Conservation (phyloP, 441 rosid genomes). For the Euphorbia schlechtendalii region DNA sequence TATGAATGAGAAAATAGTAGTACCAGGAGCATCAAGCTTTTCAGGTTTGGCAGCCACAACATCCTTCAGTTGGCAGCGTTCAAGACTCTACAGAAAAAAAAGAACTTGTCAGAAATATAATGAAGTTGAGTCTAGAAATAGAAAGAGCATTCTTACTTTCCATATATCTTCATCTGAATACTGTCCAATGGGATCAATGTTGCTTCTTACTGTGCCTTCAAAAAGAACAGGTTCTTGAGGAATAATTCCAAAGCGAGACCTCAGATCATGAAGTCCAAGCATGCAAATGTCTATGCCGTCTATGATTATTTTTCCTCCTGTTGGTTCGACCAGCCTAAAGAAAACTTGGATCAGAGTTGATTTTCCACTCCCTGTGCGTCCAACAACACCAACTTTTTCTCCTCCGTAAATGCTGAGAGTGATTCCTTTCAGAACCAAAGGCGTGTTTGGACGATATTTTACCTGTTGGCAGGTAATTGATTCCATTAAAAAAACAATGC, state of each 20-base stretch:
- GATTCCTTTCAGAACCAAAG: slow-evolving; percentile 78
- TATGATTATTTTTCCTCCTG: slow-evolving; percentile 66
- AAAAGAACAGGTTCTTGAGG: slow-evolving; percentile 97
- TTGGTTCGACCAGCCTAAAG: slow-evolving; percentile 85
- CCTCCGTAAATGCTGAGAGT: slow-evolving; percentile 74
- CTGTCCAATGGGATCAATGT: slow-evolving; percentile 74
- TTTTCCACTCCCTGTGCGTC: slow-evolving; percentile 97
- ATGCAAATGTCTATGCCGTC: slow-evolving; percentile 69
- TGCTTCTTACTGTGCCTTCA: slow-evolving; percentile 92
- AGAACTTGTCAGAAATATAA: background rate
- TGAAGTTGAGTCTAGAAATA: background rate
- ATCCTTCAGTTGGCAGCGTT: slow-evolving; percentile 90
- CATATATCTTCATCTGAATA: slow-evolving; percentile 83
- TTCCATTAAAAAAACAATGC: slow-evolving; percentile 1
- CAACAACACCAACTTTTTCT: slow-evolving; percentile 84
- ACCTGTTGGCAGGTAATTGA: slow-evolving; percentile 42
- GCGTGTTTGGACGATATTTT: slow-evolving; percentile 76
- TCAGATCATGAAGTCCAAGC: slow-evolving; percentile 82
- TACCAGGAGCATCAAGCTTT: slow-evolving; percentile 78
- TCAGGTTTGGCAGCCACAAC: slow-evolving; percentile 67
- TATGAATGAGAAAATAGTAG: background rate
- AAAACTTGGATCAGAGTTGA: too few species aligned
- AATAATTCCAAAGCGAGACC: slow-evolving; percentile 90
- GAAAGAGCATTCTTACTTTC: slow-evolving; percentile 42
- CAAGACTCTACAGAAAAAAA: slow-evolving; percentile 46